Percentiles rank a stretch among this genome's conserved stretches.
phyloP scores from a whole-genome alignment of 306 rosid species.

The Leucaena leucocephala region DNA sequence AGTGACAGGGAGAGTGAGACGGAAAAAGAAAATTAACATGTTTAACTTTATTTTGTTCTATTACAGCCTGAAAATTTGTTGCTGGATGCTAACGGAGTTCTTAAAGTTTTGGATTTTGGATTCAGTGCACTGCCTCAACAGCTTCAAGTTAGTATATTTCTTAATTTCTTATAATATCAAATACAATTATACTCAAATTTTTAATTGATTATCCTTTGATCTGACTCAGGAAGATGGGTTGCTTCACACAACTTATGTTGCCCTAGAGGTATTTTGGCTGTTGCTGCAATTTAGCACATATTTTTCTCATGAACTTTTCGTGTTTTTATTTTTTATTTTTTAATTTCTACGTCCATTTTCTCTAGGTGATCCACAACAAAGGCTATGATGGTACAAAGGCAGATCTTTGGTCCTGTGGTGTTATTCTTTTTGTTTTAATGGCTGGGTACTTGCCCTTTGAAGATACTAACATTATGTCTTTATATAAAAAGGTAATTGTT shows the following conservation, averaged over 20 bases:
- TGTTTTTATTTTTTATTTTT: not conserved
- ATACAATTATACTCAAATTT: not conserved
- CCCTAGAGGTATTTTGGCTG: conserved; percentile 72
- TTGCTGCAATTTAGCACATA: not conserved
- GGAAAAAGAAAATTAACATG: conserved; percentile 17
- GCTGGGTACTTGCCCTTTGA: conserved; percentile 84
- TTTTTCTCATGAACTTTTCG: conserved; percentile 5
- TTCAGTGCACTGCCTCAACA: conserved; percentile 79
- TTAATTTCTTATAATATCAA: conserved; percentile 19
- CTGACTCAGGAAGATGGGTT: conserved; percentile 64
- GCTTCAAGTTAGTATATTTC: conserved; percentile 63
- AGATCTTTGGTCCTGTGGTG: conserved; percentile 86
- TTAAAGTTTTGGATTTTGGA: conserved; percentile 81
- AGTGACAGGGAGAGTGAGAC: not conserved
- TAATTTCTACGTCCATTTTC: conserved; percentile 22
- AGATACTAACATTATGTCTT: conserved; percentile 52
- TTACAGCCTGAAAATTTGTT: conserved; percentile 77
- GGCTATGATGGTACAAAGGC: conserved; percentile 81
- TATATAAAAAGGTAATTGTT: conserved; percentile 63
- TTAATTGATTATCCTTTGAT: conserved; percentile 19
- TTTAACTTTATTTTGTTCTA: conserved; percentile 30
- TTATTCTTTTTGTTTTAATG: conserved; percentile 73
- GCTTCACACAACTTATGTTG: conserved; percentile 74
- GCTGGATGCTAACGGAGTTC: conserved; percentile 58
- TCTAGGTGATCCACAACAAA: conserved; percentile 63